These are phyloP conservation scores for Cucumis sativus DNA, from an alignment of 306 rosid species.

Conservation along the genomic window DNA sequence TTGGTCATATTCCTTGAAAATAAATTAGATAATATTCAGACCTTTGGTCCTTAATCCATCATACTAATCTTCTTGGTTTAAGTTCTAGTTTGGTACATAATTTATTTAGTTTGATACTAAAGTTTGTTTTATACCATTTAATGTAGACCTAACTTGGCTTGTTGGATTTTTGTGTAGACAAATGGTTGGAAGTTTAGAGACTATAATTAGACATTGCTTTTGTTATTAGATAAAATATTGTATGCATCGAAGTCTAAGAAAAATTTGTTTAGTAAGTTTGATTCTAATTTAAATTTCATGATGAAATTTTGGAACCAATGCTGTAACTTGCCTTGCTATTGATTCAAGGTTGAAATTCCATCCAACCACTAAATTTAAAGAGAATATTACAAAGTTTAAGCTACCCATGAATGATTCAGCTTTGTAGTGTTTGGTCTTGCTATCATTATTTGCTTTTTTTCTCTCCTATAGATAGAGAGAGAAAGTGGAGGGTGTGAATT, in stretches of 20 bases:
- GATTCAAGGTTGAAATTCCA: background rate
- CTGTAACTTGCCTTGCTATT: background rate
- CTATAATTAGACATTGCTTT: background rate
- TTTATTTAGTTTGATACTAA: background rate
- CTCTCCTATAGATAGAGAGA: background rate
- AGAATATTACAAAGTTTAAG: background rate
- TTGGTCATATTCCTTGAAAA: background rate
- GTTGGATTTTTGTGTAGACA: background rate
- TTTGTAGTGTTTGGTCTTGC: background rate
- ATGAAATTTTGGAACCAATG: background rate
- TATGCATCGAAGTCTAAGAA: background rate
- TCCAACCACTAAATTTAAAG: background rate
- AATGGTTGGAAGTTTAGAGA: background rate
- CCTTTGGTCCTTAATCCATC: background rate
- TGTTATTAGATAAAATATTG: background rate
- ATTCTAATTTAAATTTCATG: background rate
- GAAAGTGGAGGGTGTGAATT: constrained; percentile 1
- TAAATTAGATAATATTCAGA: background rate
- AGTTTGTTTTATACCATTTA: background rate
- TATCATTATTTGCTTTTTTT: background rate
- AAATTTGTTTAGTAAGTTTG: background rate
- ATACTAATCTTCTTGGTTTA: background rate
- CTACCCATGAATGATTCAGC: background rate
- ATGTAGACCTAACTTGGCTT: background rate
- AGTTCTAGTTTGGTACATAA: background rate